Conservation (phyloP, 208 protist genomes). For the Kentomonas sorsogonicus region DNA sequence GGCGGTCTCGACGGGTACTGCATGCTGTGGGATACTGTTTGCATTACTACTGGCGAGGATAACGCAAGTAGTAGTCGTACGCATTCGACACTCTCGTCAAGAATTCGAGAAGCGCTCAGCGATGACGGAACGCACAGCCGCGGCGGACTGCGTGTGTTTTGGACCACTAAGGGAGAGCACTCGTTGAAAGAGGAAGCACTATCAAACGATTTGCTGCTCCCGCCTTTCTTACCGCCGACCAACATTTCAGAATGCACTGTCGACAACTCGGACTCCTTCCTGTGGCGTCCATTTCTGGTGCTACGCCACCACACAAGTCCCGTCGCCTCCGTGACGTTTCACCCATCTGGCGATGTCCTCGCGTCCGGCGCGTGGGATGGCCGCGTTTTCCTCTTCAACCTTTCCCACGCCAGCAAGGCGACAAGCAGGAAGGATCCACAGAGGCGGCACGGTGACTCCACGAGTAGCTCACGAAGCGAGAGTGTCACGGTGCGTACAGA, state of each 20-base stretch:
- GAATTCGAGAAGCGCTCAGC: no score
- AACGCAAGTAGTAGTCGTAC: no score
- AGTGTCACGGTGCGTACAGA: not conserved
- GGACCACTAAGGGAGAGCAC: no score
- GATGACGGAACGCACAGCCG: no score
- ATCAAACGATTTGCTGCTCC: no score
- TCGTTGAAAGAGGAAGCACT: no score
- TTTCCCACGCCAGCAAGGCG: slow-evolving; percentile 10
- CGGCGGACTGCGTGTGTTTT: no score
- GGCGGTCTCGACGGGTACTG: slow-evolving; percentile 52
- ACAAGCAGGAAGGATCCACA: not conserved
- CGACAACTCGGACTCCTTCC: no score
- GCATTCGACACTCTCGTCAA: no score
- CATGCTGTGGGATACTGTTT: slow-evolving; percentile 63
- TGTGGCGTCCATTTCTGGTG: slow-evolving; percentile 28
- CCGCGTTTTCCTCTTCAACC: slow-evolving; percentile 42
- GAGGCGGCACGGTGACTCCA: not conserved
- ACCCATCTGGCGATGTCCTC: slow-evolving; percentile 57
- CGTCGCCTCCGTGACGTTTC: slow-evolving; percentile 55
- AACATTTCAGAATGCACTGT: no score
- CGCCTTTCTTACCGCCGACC: no score
- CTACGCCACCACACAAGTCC: slow-evolving; percentile 58
- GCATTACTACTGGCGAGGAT: no score
- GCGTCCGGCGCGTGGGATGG: slow-evolving; percentile 78
- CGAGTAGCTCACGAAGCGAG: not conserved